Evolutionary conservation across 2,329 filamentous ascomycete genomes (phyloP), one percentile per base, ranked within the genome.

Genomic region (Ploettnerulaceae sp.): DNA sequence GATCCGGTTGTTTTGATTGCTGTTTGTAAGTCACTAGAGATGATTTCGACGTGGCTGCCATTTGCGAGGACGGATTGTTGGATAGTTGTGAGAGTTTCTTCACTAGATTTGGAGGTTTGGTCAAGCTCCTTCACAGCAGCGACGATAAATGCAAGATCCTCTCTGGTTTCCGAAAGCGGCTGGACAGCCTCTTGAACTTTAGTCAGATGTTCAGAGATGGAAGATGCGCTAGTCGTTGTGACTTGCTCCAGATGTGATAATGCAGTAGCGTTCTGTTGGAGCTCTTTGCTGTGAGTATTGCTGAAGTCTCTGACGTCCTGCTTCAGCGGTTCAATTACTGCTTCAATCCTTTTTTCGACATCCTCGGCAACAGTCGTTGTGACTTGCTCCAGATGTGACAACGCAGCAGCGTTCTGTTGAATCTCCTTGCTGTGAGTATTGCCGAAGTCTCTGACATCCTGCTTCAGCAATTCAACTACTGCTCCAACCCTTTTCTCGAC

Each of bases 401-500:
- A 11, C 28, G 18, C 22, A 12, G 32, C n/a, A 20, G 4, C 24
- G 15, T 42, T 12, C n/a, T 29, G 12, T 6, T 42, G 31, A 1
- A 31, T 11, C 4, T 26, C 20, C 11, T 35, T 28, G 7, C 14
- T 20, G 9, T 35, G 17, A 1, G 5, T 15, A 8, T 36, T n/a
- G 7, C 31, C 17, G 21, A 29, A 9, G 15, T 47, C 32, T 17
- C 15, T 28, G 18, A 47, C 12, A 7, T 35, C 21, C 14, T 21
- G 22, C 5, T 5, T 3, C n/a, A 42, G 18, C 1, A 17, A 37
- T 14, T 38, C 25, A 11, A 45, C 25, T 15, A 18, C 28, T 9
- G 37, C 28, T 17, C 29, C 26, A n/a, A 53, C 32, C 8, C 35
- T 45, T 14, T 39, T 39, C 29, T 32, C 41, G 8, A 53, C 29